phyloP scores from a whole-genome alignment of 805 yeast species.

The Grigorovia transvaalensis region DNA sequence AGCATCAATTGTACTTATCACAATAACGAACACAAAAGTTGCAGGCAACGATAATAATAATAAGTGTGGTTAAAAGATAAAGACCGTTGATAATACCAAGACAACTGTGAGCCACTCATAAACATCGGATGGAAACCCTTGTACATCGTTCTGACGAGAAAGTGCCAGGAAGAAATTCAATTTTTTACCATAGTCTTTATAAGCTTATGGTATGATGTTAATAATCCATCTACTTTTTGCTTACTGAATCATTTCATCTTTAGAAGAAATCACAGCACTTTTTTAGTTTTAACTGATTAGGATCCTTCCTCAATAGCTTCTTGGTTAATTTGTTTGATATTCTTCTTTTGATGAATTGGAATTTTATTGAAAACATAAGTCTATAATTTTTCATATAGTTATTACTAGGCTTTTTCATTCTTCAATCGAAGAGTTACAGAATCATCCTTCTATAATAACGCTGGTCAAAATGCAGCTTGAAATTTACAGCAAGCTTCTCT shows the following conservation, averaged over 20 bases:
- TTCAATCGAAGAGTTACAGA: no score
- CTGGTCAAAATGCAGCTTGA: no score
- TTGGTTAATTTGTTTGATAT: not conserved
- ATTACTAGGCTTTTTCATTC: no score
- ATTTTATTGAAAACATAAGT: not conserved
- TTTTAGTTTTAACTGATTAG: slow-evolving; percentile 15
- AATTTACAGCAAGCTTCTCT: no score
- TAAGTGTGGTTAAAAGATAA: slow-evolving; percentile 29
- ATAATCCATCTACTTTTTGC: slow-evolving; percentile 34
- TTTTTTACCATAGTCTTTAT: slow-evolving; percentile 35
- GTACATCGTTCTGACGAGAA: slow-evolving; percentile 38
- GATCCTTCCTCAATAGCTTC: not conserved
- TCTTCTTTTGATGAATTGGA: not conserved
- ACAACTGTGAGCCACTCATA: slow-evolving; percentile 39
- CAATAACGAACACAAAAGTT: slow-evolving; percentile 52
- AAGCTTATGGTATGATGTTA: slow-evolving; percentile 28
- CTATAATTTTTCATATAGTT: no score
- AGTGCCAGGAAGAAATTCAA: slow-evolving; percentile 48
- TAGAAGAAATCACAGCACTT: slow-evolving; percentile 18
- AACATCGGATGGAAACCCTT: slow-evolving; percentile 36
- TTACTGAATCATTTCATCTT: slow-evolving; percentile 25
- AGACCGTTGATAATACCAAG: slow-evolving; percentile 47
- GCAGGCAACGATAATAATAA: slow-evolving; percentile 47
- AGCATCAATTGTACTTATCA: slow-evolving; percentile 44
- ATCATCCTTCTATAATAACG: no score